phyloP scores from a whole-genome alignment of 202 grass and related monocot species.

The Setaria viridis region DNA sequence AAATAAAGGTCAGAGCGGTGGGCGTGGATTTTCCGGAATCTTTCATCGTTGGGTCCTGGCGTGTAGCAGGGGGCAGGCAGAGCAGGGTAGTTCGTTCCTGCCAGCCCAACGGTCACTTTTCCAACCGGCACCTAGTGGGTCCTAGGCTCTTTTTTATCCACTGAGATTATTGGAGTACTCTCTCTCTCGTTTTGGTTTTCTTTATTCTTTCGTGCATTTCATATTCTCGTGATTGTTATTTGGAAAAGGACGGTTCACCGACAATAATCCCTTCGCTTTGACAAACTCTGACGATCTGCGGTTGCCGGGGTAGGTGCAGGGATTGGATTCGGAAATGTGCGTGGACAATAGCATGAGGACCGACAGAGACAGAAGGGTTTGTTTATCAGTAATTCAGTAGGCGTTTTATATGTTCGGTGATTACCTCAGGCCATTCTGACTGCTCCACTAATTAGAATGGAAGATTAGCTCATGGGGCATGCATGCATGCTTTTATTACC shows the following conservation, averaged over 20 bases:
- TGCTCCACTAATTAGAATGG: background rate
- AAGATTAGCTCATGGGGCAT: background rate
- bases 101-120: constrained; percentile 55
- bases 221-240: constrained; percentile 14
- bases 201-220: background rate
- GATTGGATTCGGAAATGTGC: constrained; percentile 33
- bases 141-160: background rate
- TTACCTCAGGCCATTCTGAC: constrained; percentile 3
- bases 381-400: background rate
- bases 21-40: constrained; percentile 33
- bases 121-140: constrained; percentile 26
- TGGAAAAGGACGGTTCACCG: constrained; percentile 52
- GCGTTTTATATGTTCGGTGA: background rate
- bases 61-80: background rate
- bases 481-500: background rate
- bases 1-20: constrained; percentile 37
- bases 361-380: background rate
- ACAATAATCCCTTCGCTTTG: constrained; percentile 16
- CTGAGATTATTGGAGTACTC: background rate
- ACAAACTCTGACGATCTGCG: constrained; percentile 1
- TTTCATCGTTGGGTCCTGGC: constrained; percentile 12
- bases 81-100: constrained; percentile 6
- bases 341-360: constrained; percentile 32
- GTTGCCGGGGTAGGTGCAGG: constrained; percentile 3
- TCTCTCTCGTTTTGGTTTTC: background rate